Percentiles rank a stretch among this genome's conserved stretches.
These are phyloP conservation scores for Penicillium concentricum DNA, from an alignment of 2,329 filamentous ascomycete genomes.

Conservation along the genomic window DNA sequence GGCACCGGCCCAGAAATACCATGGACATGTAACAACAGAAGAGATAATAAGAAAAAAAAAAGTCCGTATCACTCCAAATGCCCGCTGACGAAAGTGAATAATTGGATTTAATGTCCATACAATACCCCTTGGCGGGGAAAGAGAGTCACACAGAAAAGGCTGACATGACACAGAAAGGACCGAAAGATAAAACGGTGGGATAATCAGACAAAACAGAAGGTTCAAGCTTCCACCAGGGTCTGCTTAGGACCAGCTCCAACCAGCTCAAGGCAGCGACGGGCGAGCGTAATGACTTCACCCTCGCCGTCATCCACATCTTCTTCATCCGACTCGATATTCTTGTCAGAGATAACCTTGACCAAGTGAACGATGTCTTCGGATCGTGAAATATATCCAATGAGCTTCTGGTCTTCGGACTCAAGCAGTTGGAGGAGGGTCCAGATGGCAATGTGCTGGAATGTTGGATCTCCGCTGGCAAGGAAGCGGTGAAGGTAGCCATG, in stretches of 20 bases:
- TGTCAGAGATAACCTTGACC: constrained; percentile 87
- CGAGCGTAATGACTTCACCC: constrained; percentile 86
- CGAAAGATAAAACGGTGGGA: constrained; percentile 11
- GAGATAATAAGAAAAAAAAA: constrained; percentile 15
- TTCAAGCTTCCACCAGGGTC: constrained; percentile 73
- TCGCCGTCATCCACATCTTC: constrained; percentile 88
- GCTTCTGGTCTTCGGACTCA: constrained; percentile 85
- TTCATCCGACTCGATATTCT: constrained; percentile 81
- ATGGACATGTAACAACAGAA: constrained; percentile 18
- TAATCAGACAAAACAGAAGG: not conserved
- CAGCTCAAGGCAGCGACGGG: constrained; percentile 84
- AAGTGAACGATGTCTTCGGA: constrained; percentile 89
- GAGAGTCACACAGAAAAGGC: constrained; percentile 9
- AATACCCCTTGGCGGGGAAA: constrained; percentile 28
- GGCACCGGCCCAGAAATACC: constrained; percentile 18
- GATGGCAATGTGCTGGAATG: constrained; percentile 98
- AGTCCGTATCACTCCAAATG: constrained; percentile 33
- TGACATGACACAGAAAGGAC: constrained; percentile 14
- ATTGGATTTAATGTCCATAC: constrained; percentile 34
- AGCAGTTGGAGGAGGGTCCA: constrained; percentile 96
- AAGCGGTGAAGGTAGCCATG: constrained; percentile 94
- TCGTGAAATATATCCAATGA: constrained; percentile 85
- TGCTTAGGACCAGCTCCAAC: constrained; percentile 74
- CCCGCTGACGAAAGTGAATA: constrained; percentile 31
- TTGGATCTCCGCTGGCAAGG: constrained; percentile 88